Conservation (phyloP, 2,329 filamentous ascomycete species). For the Nemania bipapillata region DNA sequence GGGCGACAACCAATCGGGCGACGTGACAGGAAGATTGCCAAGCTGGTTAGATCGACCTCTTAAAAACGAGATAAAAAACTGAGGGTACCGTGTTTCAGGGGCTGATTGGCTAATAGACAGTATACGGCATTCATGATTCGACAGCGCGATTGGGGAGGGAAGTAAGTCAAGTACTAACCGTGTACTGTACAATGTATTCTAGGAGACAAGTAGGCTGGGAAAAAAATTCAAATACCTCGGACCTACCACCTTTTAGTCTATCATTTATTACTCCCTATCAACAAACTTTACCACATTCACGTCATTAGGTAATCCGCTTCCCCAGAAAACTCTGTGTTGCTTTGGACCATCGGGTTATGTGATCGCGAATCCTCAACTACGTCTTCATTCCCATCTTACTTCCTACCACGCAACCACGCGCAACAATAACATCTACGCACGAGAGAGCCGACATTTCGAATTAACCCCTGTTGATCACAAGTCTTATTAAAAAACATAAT, state of each 20-base stretch:
- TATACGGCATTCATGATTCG: slow-evolving; percentile 1
- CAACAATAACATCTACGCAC: slow-evolving; percentile 14
- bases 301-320: slow-evolving; percentile 25
- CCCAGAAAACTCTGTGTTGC: slow-evolving; percentile 27
- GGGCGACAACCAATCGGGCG: slow-evolving; percentile 18
- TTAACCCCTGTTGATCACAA: not conserved
- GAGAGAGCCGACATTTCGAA: slow-evolving; percentile 17
- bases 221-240: slow-evolving; percentile 3
- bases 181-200: slow-evolving; percentile 4
- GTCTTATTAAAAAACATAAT: not conserved
- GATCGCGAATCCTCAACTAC: slow-evolving; percentile 21
- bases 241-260: not conserved
- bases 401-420: slow-evolving; percentile 5
- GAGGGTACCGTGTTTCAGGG: slow-evolving; percentile 5
- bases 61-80: slow-evolving; percentile 23
- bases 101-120: slow-evolving; percentile 22
- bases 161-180: not conserved
- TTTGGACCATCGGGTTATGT: slow-evolving; percentile 13
- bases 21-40: slow-evolving; percentile 17
- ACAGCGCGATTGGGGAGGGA: not conserved
- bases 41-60: slow-evolving; percentile 27
- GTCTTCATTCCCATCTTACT: not conserved
- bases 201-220: not conserved
- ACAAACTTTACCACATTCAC: slow-evolving; percentile 1
- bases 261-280: not conserved